Conservation (phyloP, 495 filamentous ascomycete genomes). For the Xylaria scruposa region DNA sequence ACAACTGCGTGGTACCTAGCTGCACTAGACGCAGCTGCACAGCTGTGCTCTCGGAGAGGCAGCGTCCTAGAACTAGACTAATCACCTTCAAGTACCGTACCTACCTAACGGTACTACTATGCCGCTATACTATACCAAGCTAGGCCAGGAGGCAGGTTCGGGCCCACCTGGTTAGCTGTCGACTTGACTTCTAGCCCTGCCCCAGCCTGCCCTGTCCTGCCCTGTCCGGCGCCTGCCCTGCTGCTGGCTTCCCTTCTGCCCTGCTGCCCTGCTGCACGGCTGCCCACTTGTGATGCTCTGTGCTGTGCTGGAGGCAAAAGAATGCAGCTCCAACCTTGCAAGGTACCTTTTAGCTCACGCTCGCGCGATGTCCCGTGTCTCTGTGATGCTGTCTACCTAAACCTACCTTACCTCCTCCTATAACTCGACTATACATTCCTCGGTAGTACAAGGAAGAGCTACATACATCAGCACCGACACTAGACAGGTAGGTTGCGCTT, state of each 20-base stretch:
- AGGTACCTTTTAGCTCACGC: slow-evolving; percentile 18
- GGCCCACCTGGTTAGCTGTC: neutral
- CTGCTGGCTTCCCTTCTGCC: slow-evolving; percentile 1
- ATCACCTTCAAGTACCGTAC: neutral
- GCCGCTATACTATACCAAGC: neutral
- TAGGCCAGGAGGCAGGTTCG: neutral
- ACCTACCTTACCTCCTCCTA: neutral
- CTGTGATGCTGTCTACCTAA: slow-evolving; percentile 13
- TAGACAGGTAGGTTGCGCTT: neutral
- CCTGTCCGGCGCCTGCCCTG: slow-evolving; percentile 10
- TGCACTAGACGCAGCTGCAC: neutral
- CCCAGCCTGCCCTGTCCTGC: neutral
- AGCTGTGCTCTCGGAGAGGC: neutral
- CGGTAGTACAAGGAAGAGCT: neutral
- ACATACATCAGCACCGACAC: slow-evolving; percentile 16
- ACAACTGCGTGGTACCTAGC: neutral
- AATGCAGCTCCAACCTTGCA: slow-evolving; percentile 12
- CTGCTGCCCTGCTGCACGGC: slow-evolving; percentile 17
- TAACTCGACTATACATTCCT: neutral
- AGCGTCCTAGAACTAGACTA: neutral
- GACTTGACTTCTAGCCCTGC: slow-evolving; percentile 22
- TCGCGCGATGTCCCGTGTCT: slow-evolving; percentile 3
- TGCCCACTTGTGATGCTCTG: slow-evolving; percentile 18
- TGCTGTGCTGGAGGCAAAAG: neutral
- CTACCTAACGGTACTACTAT: neutral